Base-by-base conservation (phyloP, 257 asterid genomes). In the Rubia yunnanensis region DNA sequence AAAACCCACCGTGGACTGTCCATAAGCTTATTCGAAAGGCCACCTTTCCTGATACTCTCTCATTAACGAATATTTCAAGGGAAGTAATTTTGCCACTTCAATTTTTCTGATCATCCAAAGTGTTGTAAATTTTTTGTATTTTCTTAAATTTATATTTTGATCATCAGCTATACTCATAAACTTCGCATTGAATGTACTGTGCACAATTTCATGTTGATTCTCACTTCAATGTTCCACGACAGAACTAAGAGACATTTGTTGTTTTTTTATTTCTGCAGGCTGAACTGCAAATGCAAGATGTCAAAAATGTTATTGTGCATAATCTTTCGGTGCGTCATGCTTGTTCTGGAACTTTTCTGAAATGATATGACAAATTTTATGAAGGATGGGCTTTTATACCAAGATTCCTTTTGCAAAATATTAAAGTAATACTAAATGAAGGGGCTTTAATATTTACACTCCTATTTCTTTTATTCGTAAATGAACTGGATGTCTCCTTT, bases 271-370 rank as follows among this genome's bases (percentile, higher is more conserved):
- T 70, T 50, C 17, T 78, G 65, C 95, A 91, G 98, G 98, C 97
- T 44, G 98, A 92, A 77, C 63, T 92, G 91, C 84, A 63, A 83
- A 92, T 92, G 98, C 96, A 92, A 68, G 97, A 92, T 74, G 89
- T 89, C 74, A 85, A 80, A 73, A 87, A 87, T 70, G 96, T 92
- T 48, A 10, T 81, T 20, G 96, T 87, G 75, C 96, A 92, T 68
- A 87, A 89, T 75, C 87, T 89, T 64, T 89, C 97, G 81, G 98
- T 92, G 85, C n/a, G 88, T 57, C 8, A 41, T 49, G n/a, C 69
- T 79, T 71, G 44, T 10, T 57, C 10, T 9, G 64, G 26, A 31
- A 59, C 41, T 59, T 64, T 46, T 65, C 30, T 63, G 52, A 38
- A 24, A 26, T 57, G 18, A 49, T 38, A 31, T 55, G 52, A 4